Evolutionary conservation across 371 early-diverging fungal genomes (phyloP), one percentile per base, ranked within the genome.

Genomic region (Lichtheimia ramosa): DNA sequence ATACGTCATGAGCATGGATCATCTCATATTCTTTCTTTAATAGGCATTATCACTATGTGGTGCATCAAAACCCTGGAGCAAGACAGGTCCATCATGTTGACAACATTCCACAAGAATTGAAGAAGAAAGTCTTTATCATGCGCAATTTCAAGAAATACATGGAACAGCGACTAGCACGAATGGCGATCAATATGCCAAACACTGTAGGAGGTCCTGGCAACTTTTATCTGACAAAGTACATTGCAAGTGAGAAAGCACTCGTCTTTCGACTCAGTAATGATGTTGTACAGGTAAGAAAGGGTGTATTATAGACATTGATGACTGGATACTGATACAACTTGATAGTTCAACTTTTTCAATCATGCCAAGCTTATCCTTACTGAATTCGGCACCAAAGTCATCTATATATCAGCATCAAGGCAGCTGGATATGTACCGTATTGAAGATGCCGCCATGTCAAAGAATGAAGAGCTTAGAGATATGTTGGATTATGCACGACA

Each of bases 211-310:
- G 41, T 28, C 58, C 42, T 50, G 54, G 59, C 8, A 60, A 89
- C 40, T 77, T 80, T 41, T 91, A 81, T 63, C 48, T 92, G 49
- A 79, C 85, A 50, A 91, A 92, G 67, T 89, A 84, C 58, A 56
- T 86, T 71, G 66, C 83, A 21, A 86, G 87, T 0, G 79, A 77
- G 18, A 68, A 77, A n/a, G 91, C 87, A 8, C 77, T 88, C n/a
- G 68, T 92, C 13, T 93, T 93, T 60, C 68, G 91, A 39, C 68
- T 92, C 51, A 87, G 80, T 56, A 90, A 90, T 52, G 71, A 82
- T 48, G 73, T 88, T 24, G 58, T 93, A 16, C 94, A 93, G 85
- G 91, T 88, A 75, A 46, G 54, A 46, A 10, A 25, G 62, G n/a
- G n/a, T 25, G 25, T 25, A 25, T 25, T 25, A 16, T 3, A 48